Evolutionary conservation across 139 green algal genomes (phyloP).

Genomic region (Auxenochlorella protothecoides): DNA sequence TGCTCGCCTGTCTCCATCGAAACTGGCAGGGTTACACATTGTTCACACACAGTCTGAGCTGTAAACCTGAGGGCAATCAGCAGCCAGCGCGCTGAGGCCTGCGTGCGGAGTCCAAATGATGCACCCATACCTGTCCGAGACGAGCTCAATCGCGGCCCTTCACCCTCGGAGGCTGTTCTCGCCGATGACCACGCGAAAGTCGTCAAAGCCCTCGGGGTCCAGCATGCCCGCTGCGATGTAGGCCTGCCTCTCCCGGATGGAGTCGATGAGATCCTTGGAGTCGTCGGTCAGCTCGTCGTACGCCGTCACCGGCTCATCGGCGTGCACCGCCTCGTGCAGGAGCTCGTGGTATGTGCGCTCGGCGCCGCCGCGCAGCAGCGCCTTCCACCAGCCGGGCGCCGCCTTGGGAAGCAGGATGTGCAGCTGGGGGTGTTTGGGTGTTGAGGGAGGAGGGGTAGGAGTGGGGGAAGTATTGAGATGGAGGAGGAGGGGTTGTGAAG

Average conservation of each 20-base stretch:
- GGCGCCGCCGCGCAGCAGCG: slow-evolving; percentile 50
- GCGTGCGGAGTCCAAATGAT: too few relatives aligned
- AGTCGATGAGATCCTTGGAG: slow-evolving; percentile 34
- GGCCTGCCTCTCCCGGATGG: slow-evolving; percentile 44
- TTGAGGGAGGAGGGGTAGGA: neutral
- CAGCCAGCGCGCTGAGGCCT: too few relatives aligned
- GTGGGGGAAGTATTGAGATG: neutral
- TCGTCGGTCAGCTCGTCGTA: slow-evolving; percentile 17
- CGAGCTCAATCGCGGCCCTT: neutral
- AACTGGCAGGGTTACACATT: neutral
- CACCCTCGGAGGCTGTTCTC: slow-evolving; percentile 34
- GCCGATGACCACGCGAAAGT: slow-evolving; percentile 63
- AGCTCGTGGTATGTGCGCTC: slow-evolving; percentile 56
- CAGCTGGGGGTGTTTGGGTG: slow-evolving; percentile 1
- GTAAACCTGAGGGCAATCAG: slow-evolving; percentile 3
- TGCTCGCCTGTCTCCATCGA: too few relatives aligned
- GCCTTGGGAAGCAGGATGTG: slow-evolving; percentile 55
- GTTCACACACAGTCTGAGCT: slow-evolving; percentile 4
- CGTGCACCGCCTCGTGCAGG: slow-evolving; percentile 52
- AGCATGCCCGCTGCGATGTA: slow-evolving; percentile 11
- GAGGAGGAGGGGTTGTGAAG: too few relatives aligned
- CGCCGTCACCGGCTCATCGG: slow-evolving; percentile 32
- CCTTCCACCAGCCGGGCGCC: slow-evolving; percentile 44
- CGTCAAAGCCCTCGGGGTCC: slow-evolving; percentile 57
- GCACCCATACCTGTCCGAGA: too few relatives aligned